Percentiles rank a stretch among this genome's conserved stretches.
Conservation (phyloP, 2,329 filamentous ascomycete species). For the Neopestalotiopsis rosae region DNA sequence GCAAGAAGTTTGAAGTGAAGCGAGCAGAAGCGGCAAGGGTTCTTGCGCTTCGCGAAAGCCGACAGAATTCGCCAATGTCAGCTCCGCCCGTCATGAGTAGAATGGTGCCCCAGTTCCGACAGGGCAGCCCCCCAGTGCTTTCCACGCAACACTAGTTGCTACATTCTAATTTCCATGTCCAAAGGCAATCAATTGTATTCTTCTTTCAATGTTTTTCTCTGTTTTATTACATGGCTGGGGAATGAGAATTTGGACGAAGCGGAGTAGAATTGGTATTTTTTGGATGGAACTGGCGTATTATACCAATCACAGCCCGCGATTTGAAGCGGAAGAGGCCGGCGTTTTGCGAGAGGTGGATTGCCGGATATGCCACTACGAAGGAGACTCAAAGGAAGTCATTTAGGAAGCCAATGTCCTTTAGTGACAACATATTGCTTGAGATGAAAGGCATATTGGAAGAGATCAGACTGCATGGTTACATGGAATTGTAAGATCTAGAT, state of each 20-base stretch:
- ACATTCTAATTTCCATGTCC: not conserved
- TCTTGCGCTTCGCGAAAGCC: conserved; percentile 33
- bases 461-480: too few species aligned
- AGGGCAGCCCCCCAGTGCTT: conserved; percentile 14
- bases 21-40: conserved; percentile 51
- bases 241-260: not conserved
- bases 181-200: not conserved
- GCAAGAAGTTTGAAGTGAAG: conserved; percentile 53
- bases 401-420: not conserved
- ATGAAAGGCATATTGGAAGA: too few species aligned
- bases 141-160: not conserved
- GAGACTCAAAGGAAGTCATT: not conserved
- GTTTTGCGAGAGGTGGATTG: not conserved
- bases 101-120: conserved; percentile 14
- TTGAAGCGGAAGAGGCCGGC: not conserved
- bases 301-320: not conserved
- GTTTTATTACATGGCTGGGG: not conserved
- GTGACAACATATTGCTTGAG: too few species aligned
- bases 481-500: too few species aligned
- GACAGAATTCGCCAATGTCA: conserved; percentile 18
- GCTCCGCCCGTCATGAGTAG: conserved; percentile 16
- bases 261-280: not conserved
- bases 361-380: not conserved
- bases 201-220: not conserved
- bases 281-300: conserved; percentile 1